These are phyloP conservation scores for Aspergillus sp. DNA, from an alignment of 2,329 filamentous ascomycete species.

Conservation along the genomic window DNA sequence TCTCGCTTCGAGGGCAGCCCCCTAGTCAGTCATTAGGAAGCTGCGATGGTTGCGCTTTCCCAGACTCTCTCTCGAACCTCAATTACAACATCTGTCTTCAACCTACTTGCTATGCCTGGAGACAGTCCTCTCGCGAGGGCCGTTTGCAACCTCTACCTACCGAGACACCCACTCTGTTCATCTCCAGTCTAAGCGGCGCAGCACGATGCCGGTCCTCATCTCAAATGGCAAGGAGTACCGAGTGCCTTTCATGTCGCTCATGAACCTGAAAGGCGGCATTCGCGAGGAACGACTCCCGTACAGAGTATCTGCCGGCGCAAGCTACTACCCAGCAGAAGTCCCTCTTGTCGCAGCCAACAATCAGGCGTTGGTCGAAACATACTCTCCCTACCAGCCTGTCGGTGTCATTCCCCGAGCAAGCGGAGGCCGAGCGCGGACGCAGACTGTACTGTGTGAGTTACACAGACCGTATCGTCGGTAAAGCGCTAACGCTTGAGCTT, in stretches of 20 bases:
- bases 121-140: background rate
- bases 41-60: conserved; percentile 1
- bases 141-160: background rate
- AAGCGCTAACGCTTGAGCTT: background rate
- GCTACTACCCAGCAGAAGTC: conserved; percentile 1
- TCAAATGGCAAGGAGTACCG: conserved; percentile 19
- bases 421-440: background rate
- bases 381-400: background rate
- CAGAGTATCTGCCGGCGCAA: background rate
- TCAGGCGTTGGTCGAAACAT: background rate
- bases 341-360: background rate
- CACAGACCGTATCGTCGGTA: background rate
- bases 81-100: background rate
- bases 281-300: conserved; percentile 7
- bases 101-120: background rate
- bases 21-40: background rate
- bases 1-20: background rate
- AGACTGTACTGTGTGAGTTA: background rate
- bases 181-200: background rate
- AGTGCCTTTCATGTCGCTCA: conserved; percentile 17
- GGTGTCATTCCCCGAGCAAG: background rate
- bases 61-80: background rate
- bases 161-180: background rate
- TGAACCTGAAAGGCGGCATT: conserved; percentile 12
- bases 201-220: conserved; percentile 22